A percentile compares a stretch with the other conserved stretches of the same genome.
Evolutionary conservation across 2,329 filamentous ascomycete genomes (phyloP).

Genomic region (Aspergillus chevalieri): DNA sequence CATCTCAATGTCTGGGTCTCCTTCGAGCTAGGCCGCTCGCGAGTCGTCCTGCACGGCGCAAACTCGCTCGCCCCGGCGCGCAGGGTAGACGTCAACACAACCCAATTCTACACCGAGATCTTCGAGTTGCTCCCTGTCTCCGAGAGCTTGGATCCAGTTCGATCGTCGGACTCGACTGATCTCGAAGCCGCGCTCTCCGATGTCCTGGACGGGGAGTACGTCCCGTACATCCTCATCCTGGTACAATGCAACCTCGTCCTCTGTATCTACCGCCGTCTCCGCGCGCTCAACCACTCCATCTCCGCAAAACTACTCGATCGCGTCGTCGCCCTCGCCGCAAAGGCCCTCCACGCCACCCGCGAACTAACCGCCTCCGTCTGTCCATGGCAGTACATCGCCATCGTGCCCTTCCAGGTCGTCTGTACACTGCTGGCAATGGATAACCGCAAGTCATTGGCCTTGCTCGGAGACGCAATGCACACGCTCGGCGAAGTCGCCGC

Average conservation of each 20-base stretch:
- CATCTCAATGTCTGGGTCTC: constrained; percentile 57
- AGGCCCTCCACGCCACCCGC: constrained; percentile 45
- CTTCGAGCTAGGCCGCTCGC: constrained; percentile 52
- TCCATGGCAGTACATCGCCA: constrained; percentile 56
- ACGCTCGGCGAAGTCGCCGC: constrained; percentile 39
- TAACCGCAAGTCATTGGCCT: constrained; percentile 42
- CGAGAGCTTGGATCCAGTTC: constrained; percentile 50
- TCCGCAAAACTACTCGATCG: constrained; percentile 40
- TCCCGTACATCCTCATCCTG: constrained; percentile 40
- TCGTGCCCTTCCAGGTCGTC: constrained; percentile 55
- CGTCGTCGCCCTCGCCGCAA: constrained; percentile 41
- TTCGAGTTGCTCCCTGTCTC: constrained; percentile 50
- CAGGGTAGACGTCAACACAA: constrained; percentile 17
- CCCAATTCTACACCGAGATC: constrained; percentile 44
- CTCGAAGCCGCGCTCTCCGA: constrained; percentile 39
- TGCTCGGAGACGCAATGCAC: constrained; percentile 48
- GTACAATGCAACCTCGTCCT: constrained; percentile 52
- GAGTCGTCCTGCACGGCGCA: constrained; percentile 45
- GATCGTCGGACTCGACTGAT: constrained; percentile 35
- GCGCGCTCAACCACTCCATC: constrained; percentile 45
- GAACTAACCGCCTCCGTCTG: constrained; percentile 39
- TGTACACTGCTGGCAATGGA: constrained; percentile 53
- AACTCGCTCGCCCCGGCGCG: constrained; percentile 37
- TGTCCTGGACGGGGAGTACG: constrained; percentile 38
- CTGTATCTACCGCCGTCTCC: constrained; percentile 51